phyloP scores from a whole-genome alignment of 441 rosid species.

The Breynia disticha region DNA sequence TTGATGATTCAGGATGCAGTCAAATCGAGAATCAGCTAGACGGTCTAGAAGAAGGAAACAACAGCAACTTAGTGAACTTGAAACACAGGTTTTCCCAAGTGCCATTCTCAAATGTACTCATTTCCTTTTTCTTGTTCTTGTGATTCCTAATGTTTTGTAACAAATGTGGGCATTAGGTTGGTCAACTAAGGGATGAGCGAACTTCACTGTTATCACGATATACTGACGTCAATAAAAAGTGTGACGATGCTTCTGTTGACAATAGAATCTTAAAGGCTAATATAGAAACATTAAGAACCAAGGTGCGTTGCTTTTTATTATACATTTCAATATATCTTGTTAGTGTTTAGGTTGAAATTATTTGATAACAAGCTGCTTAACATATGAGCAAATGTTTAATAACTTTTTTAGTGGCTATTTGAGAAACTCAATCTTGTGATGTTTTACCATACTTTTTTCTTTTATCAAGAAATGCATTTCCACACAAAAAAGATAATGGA shows the following conservation, averaged over 20 bases:
- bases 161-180: conserved; percentile 39
- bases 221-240: conserved; percentile 65
- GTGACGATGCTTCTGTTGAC: conserved; percentile 70
- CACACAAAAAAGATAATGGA: too few relatives aligned
- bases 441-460: too few relatives aligned
- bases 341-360: neutral
- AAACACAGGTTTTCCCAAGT: conserved; percentile 57
- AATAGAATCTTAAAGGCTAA: conserved; percentile 91
- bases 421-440: too few relatives aligned
- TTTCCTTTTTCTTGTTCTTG: conserved; percentile 2
- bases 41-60: conserved; percentile 93
- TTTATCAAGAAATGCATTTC: too few relatives aligned
- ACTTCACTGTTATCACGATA: conserved; percentile 58
- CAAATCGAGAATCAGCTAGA: conserved; percentile 97
- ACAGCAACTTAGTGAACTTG: conserved; percentile 79
- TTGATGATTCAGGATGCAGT: conserved; percentile 58
- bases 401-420: too few relatives aligned
- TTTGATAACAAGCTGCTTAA: neutral
- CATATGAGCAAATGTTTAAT: neutral
- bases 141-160: neutral
- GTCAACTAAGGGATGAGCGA: conserved; percentile 73
- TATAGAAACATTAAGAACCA: conserved; percentile 84
- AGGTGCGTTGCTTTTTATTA: conserved; percentile 31
- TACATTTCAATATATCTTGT: neutral
- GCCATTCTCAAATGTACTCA: conserved; percentile 4